These are phyloP conservation scores for Talaromyces ruber DNA, from an alignment of 495 filamentous ascomycete genomes.

Conservation along the genomic window DNA sequence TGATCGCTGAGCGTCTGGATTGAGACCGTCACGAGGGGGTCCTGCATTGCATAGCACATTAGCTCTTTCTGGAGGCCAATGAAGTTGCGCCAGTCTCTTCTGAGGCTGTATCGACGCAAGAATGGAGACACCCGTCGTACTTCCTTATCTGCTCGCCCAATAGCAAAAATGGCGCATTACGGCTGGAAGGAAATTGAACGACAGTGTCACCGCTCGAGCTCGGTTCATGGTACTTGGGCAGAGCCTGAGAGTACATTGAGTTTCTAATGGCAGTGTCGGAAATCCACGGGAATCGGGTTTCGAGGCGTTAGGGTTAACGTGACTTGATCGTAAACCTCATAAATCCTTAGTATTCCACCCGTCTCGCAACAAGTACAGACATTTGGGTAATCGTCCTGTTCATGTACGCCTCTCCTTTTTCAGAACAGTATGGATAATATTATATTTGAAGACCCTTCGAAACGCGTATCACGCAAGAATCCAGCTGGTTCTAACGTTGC, in stretches of 20 bases:
- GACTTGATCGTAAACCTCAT: not conserved
- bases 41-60: not conserved
- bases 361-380: not conserved
- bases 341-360: not conserved
- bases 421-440: not conserved
- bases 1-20: not conserved
- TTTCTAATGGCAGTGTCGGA: not conserved
- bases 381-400: not conserved
- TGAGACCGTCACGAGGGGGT: not conserved
- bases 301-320: not conserved
- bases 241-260: not conserved
- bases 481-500: not conserved
- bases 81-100: not conserved
- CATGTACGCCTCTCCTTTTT: not conserved
- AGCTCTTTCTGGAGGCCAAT: not conserved
- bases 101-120: not conserved
- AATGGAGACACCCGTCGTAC: not conserved
- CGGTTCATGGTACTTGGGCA: not conserved
- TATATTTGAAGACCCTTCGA: slow-evolving; percentile 3
- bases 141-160: not conserved
- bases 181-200: not conserved
- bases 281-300: not conserved
- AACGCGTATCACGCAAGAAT: not conserved
- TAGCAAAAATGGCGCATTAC: slow-evolving; percentile 2
- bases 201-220: not conserved